These are phyloP conservation scores for Thraustochytrium striatum DNA, from an alignment of 352 stramenopile genomes.

Conservation along the genomic window DNA sequence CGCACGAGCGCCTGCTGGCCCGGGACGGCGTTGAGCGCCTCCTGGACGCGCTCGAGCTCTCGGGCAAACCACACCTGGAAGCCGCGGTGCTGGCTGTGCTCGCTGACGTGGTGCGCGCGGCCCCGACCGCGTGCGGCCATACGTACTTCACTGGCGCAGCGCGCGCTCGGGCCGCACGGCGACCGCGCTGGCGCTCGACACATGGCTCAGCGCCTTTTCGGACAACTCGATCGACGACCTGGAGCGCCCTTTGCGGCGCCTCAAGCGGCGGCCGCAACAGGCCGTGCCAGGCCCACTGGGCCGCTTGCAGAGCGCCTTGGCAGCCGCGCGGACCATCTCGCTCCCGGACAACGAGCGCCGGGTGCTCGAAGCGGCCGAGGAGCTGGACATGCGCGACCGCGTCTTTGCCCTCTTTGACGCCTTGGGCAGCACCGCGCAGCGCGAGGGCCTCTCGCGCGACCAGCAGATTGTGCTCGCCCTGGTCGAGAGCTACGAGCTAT, in stretches of 20 bases:
- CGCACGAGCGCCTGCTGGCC: neutral
- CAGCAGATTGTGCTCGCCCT: neutral
- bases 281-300: neutral
- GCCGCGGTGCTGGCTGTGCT: conserved; percentile 1
- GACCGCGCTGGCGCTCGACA: too few species aligned
- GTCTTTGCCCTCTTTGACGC: conserved; percentile 10
- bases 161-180: too few species aligned
- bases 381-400: neutral
- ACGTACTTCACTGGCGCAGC: too few species aligned
- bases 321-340: neutral
- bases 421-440: neutral
- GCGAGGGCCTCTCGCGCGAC: neutral
- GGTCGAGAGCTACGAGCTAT: neutral
- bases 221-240: neutral
- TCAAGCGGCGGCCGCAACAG: neutral
- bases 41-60: conserved; percentile 10
- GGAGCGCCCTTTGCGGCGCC: neutral
- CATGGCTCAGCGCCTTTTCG: neutral
- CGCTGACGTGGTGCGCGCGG: neutral
- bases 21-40: conserved; percentile 10
- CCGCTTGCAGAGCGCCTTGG: neutral
- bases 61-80: neutral
- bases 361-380: neutral
- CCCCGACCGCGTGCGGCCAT: neutral
- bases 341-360: neutral